A percentile compares a stretch with the other conserved stretches of the same genome.
Conservation (phyloP, 331 rosid genomes). For the Rosa hybrid region DNA sequence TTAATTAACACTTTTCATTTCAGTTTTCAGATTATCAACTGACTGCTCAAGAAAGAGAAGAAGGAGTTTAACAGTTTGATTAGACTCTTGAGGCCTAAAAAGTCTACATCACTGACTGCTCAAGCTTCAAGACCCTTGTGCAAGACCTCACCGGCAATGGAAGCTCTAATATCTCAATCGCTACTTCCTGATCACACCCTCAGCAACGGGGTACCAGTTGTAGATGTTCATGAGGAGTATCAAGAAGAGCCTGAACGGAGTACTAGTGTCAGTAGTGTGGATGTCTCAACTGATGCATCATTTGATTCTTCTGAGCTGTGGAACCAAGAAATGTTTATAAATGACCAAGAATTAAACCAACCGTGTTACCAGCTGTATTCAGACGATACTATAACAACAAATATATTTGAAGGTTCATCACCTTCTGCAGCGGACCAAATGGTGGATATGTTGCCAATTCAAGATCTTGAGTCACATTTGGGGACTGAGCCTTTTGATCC, state of each 20-base stretch:
- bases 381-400: background rate
- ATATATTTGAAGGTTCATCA: conserved; percentile 29
- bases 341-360: conserved; percentile 41
- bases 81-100: conserved; percentile 61
- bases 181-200: conserved; percentile 26
- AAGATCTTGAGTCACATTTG: conserved; percentile 53
- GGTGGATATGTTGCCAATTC: conserved; percentile 28
- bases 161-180: conserved; percentile 6
- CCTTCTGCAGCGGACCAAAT: conserved; percentile 1
- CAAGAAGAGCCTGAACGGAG: conserved; percentile 14
- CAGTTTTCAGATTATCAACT: too few relatives aligned
- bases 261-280: conserved; percentile 9
- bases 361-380: conserved; percentile 30
- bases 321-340: conserved; percentile 27
- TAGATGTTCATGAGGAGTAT: conserved; percentile 8
- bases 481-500: conserved; percentile 28
- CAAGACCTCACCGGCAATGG: conserved; percentile 72
- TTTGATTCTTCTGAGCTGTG: conserved; percentile 21
- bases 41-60: too few relatives aligned
- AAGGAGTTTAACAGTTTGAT: conserved; percentile 48
- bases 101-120: conserved; percentile 67
- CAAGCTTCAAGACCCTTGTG: conserved; percentile 61
- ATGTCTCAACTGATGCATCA: conserved; percentile 33
- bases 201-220: conserved; percentile 14
- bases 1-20: too few relatives aligned